Evolutionary conservation across 192 early-diverging fungal genomes (phyloP).

Genomic region (Entomortierella beljakovae): DNA sequence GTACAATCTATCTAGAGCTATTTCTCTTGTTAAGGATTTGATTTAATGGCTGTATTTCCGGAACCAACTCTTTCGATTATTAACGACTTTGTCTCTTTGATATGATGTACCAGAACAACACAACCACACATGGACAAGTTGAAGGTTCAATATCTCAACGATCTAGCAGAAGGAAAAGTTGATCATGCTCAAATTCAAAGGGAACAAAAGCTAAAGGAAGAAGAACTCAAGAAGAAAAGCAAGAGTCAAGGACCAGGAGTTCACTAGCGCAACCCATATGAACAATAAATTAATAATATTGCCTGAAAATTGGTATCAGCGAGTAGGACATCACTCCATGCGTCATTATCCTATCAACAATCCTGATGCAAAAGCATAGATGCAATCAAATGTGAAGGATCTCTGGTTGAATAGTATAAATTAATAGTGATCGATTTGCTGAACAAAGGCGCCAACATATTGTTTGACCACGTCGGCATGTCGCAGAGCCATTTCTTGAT

Average conservation of each 20-base stretch:
- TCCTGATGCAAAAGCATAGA: too few species aligned
- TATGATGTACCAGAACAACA: slow-evolving; percentile 49
- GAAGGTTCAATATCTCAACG: slow-evolving; percentile 57
- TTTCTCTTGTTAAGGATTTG: too few species aligned
- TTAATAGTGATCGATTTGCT: slow-evolving; percentile 33
- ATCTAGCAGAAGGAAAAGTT: slow-evolving; percentile 47
- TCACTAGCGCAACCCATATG: slow-evolving; percentile 8
- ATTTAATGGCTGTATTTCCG: too few species aligned
- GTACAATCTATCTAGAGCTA: too few species aligned
- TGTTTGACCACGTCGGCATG: slow-evolving; percentile 49
- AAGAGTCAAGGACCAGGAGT: slow-evolving; percentile 42
- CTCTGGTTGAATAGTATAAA: neutral
- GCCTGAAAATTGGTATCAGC: neutral
- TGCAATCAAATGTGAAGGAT: neutral
- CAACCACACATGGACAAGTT: slow-evolving; percentile 65
- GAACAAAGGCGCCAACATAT: slow-evolving; percentile 42
- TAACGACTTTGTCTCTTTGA: slow-evolving; percentile 1
- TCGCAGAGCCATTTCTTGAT: slow-evolving; percentile 49
- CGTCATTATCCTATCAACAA: neutral
- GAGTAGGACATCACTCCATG: neutral
- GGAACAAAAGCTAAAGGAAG: slow-evolving; percentile 44
- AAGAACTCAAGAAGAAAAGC: slow-evolving; percentile 45
- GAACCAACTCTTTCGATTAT: neutral
- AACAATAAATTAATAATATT: neutral
- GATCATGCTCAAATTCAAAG: slow-evolving; percentile 44